These are phyloP conservation scores for Leccinum boreale DNA, from an alignment of 768 basidiomycete genomes.

Conservation along the genomic window DNA sequence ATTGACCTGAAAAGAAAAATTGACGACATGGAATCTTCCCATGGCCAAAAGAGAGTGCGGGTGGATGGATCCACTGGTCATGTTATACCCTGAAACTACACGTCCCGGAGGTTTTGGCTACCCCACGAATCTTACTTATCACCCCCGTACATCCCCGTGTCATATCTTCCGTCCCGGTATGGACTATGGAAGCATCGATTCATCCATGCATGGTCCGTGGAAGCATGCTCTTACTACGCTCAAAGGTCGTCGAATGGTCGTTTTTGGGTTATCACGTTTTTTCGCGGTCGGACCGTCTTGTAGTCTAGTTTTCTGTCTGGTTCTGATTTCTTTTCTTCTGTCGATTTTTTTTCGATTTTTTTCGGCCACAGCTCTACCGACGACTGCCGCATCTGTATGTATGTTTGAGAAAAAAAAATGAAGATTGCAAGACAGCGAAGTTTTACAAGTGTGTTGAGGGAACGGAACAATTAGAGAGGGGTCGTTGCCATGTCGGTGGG, in stretches of 20 bases:
- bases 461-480: not conserved
- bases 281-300: conserved; percentile 34
- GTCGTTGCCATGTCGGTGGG: conserved; percentile 27
- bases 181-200: conserved; percentile 28
- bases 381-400: conserved; percentile 27
- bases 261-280: conserved; percentile 33
- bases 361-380: conserved; percentile 25
- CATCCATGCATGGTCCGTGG: conserved; percentile 26
- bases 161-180: conserved; percentile 27
- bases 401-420: conserved; percentile 23
- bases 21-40: conserved; percentile 49
- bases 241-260: conserved; percentile 31
- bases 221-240: conserved; percentile 24
- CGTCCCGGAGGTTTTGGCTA: conserved; percentile 22
- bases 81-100: conserved; percentile 52
- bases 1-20: conserved; percentile 58
- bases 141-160: conserved; percentile 18
- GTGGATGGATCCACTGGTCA: conserved; percentile 50
- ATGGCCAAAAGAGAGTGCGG: conserved; percentile 71
- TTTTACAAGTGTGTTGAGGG: not conserved
- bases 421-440: conserved; percentile 12
- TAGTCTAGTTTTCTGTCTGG: conserved; percentile 30
- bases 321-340: conserved; percentile 7
- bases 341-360: conserved; percentile 11
- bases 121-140: conserved; percentile 18